These are phyloP conservation scores for Narthecium ossifragum DNA, from an alignment of 106 monocot genomes.

Conservation along the genomic window DNA sequence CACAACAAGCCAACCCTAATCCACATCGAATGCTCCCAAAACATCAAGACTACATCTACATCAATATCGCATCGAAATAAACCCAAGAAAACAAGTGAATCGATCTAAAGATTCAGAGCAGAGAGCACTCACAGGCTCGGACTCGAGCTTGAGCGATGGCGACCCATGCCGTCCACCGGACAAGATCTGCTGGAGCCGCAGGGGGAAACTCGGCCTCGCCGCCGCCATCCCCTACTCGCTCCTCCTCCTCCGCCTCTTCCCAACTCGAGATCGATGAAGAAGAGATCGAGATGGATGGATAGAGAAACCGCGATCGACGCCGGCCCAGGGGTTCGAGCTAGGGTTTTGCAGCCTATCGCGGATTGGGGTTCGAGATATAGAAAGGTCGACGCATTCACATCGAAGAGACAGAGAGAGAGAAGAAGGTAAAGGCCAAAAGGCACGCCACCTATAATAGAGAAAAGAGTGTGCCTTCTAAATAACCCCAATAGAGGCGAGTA, in stretches of 20 bases:
- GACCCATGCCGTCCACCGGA: slow-evolving; percentile 49
- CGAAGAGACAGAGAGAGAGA: neutral
- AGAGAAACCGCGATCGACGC: neutral
- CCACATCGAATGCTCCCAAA: neutral
- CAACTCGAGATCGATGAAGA: neutral
- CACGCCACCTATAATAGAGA: neutral
- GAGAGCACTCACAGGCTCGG: slow-evolving; percentile 62
- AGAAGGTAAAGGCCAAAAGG: neutral
- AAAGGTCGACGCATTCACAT: neutral
- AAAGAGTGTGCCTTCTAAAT: no score
- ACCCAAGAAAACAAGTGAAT: neutral
- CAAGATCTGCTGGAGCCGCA: slow-evolving; percentile 82
- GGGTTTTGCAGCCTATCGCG: neutral
- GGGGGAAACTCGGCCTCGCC: slow-evolving; percentile 51
- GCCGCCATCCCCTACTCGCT: slow-evolving; percentile 46
- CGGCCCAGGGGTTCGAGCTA: neutral
- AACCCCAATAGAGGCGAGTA: neutral
- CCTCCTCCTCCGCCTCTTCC: neutral
- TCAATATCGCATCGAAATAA: neutral
- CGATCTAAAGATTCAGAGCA: neutral
- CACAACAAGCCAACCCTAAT: neutral
- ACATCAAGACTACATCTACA: neutral
- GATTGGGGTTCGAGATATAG: no score
- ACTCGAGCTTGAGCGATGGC: slow-evolving; percentile 72
- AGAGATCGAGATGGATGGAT: neutral